A percentile compares a stretch with the other conserved stretches of the same genome.
Conservation (phyloP, 2,329 filamentous ascomycete genomes). For the Botrytis porri region DNA sequence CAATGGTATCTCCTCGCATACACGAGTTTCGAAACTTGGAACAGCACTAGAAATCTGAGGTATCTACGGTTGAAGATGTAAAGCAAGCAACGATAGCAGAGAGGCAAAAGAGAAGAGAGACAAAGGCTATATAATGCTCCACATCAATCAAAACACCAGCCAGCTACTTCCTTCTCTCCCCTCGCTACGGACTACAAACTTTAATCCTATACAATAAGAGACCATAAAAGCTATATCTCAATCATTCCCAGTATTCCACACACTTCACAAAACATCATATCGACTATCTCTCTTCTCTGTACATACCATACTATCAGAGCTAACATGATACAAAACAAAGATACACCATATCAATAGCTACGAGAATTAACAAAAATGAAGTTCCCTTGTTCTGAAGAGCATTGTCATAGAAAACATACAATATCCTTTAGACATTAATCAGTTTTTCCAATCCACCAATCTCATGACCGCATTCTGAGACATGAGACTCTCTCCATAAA, state of each 20-base stretch:
- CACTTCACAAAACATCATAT: not conserved
- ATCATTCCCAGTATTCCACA: not conserved
- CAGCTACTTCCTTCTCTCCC: not conserved
- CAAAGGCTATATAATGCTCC: not conserved
- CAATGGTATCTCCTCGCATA: not conserved
- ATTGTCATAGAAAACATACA: not conserved
- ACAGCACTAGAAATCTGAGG: not conserved
- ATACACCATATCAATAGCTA: accelerated
- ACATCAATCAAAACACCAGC: not conserved
- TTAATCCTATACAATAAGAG: not conserved
- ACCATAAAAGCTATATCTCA: not conserved
- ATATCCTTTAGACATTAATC: no score
- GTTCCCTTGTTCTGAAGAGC: not conserved
- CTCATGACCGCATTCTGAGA: not conserved
- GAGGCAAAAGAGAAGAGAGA: not conserved
- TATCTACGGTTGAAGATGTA: not conserved
- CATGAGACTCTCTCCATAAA: not conserved
- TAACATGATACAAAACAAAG: not conserved
- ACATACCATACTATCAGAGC: not conserved
- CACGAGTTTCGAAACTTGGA: not conserved
- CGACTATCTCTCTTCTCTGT: not conserved
- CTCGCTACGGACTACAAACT: not conserved
- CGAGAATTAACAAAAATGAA: not conserved
- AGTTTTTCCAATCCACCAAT: no score
- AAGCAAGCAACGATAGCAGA: not conserved